These are phyloP conservation scores for Colletotrichum sp. DNA, from an alignment of 2,329 filamentous ascomycete genomes.

Conservation along the genomic window DNA sequence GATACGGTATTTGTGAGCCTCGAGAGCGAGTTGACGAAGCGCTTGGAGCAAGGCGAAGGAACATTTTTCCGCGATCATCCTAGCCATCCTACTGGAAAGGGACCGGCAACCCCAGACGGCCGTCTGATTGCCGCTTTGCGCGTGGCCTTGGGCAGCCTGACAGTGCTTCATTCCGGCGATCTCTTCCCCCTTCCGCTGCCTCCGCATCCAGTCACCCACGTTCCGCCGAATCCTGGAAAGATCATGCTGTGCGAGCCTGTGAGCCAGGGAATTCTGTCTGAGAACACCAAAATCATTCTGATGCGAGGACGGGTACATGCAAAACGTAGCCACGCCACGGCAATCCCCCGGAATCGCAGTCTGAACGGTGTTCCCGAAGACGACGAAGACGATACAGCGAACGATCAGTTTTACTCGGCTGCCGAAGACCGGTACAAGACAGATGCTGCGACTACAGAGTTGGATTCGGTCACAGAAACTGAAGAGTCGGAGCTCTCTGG, in stretches of 20 bases:
- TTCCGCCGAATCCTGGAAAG: constrained; percentile 82
- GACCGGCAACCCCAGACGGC: not conserved
- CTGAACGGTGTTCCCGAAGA: constrained; percentile 65
- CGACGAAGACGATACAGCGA: constrained; percentile 85
- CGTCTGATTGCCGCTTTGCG: constrained; percentile 69
- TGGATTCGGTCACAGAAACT: constrained; percentile 64
- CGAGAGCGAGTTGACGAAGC: constrained; percentile 79
- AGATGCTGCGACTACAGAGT: constrained; percentile 62
- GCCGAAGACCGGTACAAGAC: constrained; percentile 77
- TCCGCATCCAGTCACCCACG: constrained; percentile 86
- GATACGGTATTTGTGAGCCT: constrained; percentile 88
- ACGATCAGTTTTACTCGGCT: constrained; percentile 91
- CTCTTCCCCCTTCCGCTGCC: constrained; percentile 78
- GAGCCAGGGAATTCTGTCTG: constrained; percentile 79
- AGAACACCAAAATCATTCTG: constrained; percentile 84
- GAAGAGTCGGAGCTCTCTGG: constrained; percentile 65
- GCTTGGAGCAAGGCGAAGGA: constrained; percentile 82
- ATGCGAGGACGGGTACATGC: constrained; percentile 65
- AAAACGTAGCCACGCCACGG: constrained; percentile 55
- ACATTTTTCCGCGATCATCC: constrained; percentile 76
- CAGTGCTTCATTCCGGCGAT: constrained; percentile 84
- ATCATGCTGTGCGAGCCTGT: constrained; percentile 95
- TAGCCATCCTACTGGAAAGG: constrained; percentile 40
- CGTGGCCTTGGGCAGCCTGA: constrained; percentile 73
- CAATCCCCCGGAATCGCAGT: constrained; percentile 52